Evolutionary conservation across 768 basidiomycete genomes (phyloP).

Genomic region (Leucosporidium creatinivorum): DNA sequence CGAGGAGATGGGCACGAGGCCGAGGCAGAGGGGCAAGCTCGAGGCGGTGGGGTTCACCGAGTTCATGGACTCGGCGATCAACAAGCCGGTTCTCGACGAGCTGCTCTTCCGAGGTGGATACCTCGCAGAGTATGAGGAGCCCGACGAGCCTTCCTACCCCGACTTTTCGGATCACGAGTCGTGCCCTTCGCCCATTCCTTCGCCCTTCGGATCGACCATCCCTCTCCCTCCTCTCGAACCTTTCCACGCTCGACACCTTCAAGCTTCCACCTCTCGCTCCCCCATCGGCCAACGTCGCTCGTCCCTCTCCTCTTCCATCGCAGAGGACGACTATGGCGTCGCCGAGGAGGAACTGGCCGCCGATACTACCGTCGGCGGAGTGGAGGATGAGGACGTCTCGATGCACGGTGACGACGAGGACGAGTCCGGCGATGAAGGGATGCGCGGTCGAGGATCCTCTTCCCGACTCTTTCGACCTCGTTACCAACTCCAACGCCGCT

Average conservation of each 20-base stretch:
- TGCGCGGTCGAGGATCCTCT: not conserved
- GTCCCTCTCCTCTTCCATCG: constrained; percentile 14
- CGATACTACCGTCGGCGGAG: not conserved
- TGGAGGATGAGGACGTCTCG: not conserved
- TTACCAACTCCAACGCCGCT: not conserved
- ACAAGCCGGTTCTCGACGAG: constrained; percentile 74
- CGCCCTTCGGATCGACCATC: constrained; percentile 1
- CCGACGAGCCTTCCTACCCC: constrained; percentile 19
- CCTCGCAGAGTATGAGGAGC: constrained; percentile 35
- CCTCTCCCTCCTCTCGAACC: constrained; percentile 6
- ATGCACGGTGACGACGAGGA: constrained; percentile 1
- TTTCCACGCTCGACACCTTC: constrained; percentile 25
- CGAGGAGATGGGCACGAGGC: constrained; percentile 9
- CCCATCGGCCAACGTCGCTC: constrained; percentile 9
- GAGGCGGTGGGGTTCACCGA: constrained; percentile 81
- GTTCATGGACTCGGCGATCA: constrained; percentile 88
- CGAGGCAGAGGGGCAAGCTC: constrained; percentile 5
- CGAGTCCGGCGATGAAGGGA: not conserved
- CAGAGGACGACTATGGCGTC: constrained; percentile 16
- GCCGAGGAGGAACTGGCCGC: constrained; percentile 1
- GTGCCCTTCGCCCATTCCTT: not conserved
- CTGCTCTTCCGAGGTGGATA: constrained; percentile 70
- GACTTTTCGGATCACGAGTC: constrained; percentile 15
- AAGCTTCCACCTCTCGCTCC: constrained; percentile 25
- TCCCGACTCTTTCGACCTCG: not conserved